Conservation (phyloP, 257 asterid species). For the Solanum clarkiae region DNA sequence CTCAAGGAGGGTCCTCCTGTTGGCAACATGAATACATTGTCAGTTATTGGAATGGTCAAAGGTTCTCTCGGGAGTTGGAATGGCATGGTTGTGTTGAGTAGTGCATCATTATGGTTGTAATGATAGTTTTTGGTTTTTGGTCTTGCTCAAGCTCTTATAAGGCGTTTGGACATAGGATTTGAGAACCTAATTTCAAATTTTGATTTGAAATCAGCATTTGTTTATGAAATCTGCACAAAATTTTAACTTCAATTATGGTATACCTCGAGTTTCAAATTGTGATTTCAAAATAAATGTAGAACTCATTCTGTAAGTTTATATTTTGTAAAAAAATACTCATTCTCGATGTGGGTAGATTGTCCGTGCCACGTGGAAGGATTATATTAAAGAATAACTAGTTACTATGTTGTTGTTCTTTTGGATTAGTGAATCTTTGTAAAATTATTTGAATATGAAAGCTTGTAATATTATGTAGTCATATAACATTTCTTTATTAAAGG, state of each 20-base stretch:
- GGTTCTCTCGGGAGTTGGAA: not conserved
- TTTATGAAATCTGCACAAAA: not conserved
- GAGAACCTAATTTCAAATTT: not conserved
- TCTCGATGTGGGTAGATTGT: not conserved
- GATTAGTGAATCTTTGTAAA: not conserved
- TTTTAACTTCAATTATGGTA: not conserved
- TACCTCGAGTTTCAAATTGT: not conserved
- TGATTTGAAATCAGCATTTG: not conserved
- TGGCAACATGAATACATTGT: not conserved
- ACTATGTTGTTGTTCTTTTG: not conserved
- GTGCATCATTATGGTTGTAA: not conserved
- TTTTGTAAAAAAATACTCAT: not conserved
- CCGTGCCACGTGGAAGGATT: not conserved
- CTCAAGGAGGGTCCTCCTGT: not conserved
- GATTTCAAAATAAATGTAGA: not conserved
- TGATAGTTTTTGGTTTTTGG: not conserved
- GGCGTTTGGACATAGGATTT: not conserved
- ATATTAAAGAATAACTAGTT: not conserved
- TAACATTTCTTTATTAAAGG: not conserved
- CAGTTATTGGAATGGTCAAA: not conserved
- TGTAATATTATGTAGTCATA: not conserved
- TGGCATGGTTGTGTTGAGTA: not conserved
- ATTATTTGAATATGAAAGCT: not conserved
- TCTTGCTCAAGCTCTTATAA: not conserved
- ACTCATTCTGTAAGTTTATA: not conserved